Conservation (phyloP, 2,329 filamentous ascomycete genomes). For the Calycina herbarum region DNA sequence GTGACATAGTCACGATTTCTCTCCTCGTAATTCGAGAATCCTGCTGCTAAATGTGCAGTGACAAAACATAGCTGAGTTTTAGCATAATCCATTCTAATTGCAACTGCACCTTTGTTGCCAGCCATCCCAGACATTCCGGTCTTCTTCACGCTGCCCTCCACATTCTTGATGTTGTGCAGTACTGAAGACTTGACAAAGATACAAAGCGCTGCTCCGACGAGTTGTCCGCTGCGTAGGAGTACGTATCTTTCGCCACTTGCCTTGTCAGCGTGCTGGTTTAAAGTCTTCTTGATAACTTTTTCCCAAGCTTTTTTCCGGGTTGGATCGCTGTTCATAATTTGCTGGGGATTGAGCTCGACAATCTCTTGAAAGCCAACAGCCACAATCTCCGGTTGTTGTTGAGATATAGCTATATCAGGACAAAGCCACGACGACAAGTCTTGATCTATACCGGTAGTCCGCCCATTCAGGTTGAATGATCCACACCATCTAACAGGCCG, state of each 20-base stretch:
- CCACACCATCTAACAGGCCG: conserved; percentile 56
- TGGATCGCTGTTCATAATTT: conserved; percentile 98
- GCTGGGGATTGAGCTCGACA: conserved; percentile 94
- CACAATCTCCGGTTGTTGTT: conserved; percentile 76
- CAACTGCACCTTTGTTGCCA: conserved; percentile 96
- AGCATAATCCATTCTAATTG: conserved; percentile 91
- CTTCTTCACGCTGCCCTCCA: conserved; percentile 95
- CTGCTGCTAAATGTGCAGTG: conserved; percentile 92
- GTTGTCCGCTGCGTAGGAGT: conserved; percentile 83
- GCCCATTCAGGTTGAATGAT: conserved; percentile 94
- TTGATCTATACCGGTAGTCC: conserved; percentile 71
- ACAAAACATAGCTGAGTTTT: conserved; percentile 94
- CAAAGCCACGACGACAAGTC: conserved; percentile 88
- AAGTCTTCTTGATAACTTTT: conserved; percentile 69
- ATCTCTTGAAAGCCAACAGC: conserved; percentile 97
- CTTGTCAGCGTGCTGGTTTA: conserved; percentile 70
- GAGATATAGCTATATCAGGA: conserved; percentile 57
- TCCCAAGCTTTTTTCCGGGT: conserved; percentile 86
- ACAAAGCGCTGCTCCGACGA: conserved; percentile 90
- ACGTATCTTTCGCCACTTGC: conserved; percentile 79
- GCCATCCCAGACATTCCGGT: conserved; percentile 93
- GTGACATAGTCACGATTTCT: conserved; percentile 82
- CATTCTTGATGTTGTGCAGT: conserved; percentile 85
- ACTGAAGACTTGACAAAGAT: conserved; percentile 83
- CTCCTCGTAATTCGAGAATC: conserved; percentile 96